Evolutionary conservation across 805 yeast genomes (phyloP).

Genomic region (Yarrowia porcina): DNA sequence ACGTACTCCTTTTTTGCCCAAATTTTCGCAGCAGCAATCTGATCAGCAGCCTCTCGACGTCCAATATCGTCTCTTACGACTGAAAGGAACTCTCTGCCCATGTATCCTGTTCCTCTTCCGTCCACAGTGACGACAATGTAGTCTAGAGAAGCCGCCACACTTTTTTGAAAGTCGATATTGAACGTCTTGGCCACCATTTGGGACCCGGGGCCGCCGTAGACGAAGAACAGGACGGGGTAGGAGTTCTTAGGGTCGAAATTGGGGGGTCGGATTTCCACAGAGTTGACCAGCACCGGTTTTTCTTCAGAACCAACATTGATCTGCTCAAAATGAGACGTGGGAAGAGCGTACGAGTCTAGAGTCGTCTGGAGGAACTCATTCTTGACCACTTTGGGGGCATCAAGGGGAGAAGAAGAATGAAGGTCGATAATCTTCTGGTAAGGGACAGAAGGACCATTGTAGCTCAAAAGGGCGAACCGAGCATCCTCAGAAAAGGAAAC

Average conservation of each 20-base stretch:
- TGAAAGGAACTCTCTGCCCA: slow-evolving; percentile 73
- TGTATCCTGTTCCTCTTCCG: slow-evolving; percentile 94
- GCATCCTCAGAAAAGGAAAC: slow-evolving; percentile 79
- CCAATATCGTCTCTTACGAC: slow-evolving; percentile 82
- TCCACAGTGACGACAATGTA: slow-evolving; percentile 93
- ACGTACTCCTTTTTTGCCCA: slow-evolving; percentile 67
- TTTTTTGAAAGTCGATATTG: slow-evolving; percentile 63
- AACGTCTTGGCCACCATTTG: slow-evolving; percentile 70
- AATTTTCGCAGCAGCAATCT: slow-evolving; percentile 73
- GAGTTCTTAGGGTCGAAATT: slow-evolving; percentile 56
- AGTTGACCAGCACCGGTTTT: slow-evolving; percentile 46
- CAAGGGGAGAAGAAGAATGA: slow-evolving; percentile 39
- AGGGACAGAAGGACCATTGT: slow-evolving; percentile 78
- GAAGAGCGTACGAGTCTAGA: slow-evolving; percentile 50
- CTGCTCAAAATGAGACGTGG: slow-evolving; percentile 52
- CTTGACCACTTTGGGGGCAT: slow-evolving; percentile 35
- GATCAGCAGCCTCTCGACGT: slow-evolving; percentile 77
- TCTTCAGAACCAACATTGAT: slow-evolving; percentile 44
- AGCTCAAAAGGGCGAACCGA: slow-evolving; percentile 64
- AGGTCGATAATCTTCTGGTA: slow-evolving; percentile 67
- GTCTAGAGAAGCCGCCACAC: slow-evolving; percentile 70
- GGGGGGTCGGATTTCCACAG: slow-evolving; percentile 73
- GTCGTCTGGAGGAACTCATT: slow-evolving; percentile 34
- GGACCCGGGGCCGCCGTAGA: slow-evolving; percentile 95
- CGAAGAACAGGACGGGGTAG: slow-evolving; percentile 85